phyloP scores from a whole-genome alignment of 202 grass and related monocot genomes.

The Zizania palustris region DNA sequence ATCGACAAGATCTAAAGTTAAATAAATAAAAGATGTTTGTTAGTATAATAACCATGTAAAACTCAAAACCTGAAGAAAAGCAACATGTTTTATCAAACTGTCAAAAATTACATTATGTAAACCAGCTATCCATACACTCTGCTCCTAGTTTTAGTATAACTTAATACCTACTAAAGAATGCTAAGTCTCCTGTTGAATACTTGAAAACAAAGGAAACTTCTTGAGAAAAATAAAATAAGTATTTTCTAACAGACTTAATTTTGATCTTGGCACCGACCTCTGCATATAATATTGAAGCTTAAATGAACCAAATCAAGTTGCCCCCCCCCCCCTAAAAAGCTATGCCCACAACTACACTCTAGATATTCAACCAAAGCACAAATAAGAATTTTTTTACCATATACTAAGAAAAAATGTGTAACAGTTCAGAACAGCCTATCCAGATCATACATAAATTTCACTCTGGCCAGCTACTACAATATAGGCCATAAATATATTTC shows the following conservation, averaged over 20 bases:
- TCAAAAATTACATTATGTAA: constrained; percentile 8
- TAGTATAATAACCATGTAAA: constrained; percentile 28
- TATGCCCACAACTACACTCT: constrained; percentile 3
- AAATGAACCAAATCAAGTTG: constrained; percentile 5
- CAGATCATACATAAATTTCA: constrained; percentile 4
- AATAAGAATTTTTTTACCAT: constrained; percentile 21
- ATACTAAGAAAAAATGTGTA: constrained; percentile 7
- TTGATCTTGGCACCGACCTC: background rate
- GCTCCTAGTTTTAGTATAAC: constrained; percentile 18
- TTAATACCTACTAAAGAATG: background rate
- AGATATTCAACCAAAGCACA: constrained; percentile 20
- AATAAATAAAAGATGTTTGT: constrained; percentile 37
- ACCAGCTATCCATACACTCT: constrained; percentile 13
- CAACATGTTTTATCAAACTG: constrained; percentile 2
- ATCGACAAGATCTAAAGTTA: constrained; percentile 52
- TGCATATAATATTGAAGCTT: constrained; percentile 9
- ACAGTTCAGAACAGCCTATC: background rate
- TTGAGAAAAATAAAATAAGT: constrained; percentile 11
- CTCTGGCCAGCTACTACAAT: constrained; percentile 8
- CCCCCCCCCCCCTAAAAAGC: background rate
- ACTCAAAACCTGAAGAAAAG: constrained; percentile 27
- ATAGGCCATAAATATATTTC: constrained; percentile 9
- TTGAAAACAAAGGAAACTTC: constrained; percentile 1
- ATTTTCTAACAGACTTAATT: background rate
- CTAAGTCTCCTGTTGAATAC: background rate